Base-by-base conservation (phyloP, 805 yeast species). In the Cyberlindnera xylosilytica region DNA sequence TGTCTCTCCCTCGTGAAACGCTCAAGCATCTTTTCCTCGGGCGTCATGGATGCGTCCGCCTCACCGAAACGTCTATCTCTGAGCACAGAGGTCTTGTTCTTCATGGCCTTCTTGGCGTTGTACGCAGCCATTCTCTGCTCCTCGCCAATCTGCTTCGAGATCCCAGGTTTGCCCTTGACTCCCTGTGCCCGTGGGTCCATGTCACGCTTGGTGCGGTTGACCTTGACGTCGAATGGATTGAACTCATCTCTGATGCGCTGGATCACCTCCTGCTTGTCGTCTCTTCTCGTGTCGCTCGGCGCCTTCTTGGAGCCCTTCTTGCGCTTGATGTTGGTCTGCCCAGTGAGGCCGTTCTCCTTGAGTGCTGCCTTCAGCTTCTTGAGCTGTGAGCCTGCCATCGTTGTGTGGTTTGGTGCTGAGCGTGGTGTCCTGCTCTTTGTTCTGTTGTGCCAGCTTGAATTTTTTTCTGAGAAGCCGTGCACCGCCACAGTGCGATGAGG, bases 31-130 rank as follows among this genome's bases (percentile, higher is more conserved):
- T 85, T 87, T 53, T 93, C 97, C 63, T 93, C 98, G 11, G 81
- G 81, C n/a, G 83, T 76, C 70, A 93, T 57, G 36, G 70, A 63
- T 7, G 70, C 62, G 62, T 87, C 83, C 50, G 77, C 76, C 59
- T 93, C 99, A 61, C 99, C 99, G 63, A 93, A 91, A 65, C 97
- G 79, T 52, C 89, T 75, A 69, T 93, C 99, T 3, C 79, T 62
- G 12, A 93, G 57, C 2, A 87, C 87, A 39, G 97, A 97, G 29
- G 73, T 79, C 60, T 76, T 85, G 52, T 87, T 85, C 55, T 81
- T 79, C 38, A 71, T 65, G n/a, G 72, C 62, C 60, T 74, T 76
- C 52, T 76, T 81, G 17, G 78, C 76, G 37, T 86, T 85, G 61
- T 80, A 87, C 6, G 85, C 79, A 27, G 66, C 66, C 52, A 63